Percentiles rank a stretch among this genome's conserved stretches.
Conservation (phyloP, 2,329 filamentous ascomycete species). For the Diaporthe ampelina region DNA sequence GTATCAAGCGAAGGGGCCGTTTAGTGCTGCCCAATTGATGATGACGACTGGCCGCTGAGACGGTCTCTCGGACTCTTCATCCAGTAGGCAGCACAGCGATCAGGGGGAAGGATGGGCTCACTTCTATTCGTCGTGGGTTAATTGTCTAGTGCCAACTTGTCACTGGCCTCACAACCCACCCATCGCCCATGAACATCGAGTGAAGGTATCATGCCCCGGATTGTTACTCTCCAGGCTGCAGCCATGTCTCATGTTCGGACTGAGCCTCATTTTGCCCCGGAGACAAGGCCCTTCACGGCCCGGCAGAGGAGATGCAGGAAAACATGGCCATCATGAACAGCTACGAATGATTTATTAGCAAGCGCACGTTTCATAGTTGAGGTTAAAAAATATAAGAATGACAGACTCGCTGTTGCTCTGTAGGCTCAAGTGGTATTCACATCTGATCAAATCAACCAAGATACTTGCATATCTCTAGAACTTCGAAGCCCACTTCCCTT, state of each 20-base stretch:
- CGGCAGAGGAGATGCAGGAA: neutral
- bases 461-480: neutral
- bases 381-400: neutral
- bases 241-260: constrained; percentile 5
- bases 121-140: neutral
- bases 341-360: neutral
- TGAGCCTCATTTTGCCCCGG: neutral
- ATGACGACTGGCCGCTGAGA: constrained; percentile 6
- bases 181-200: neutral
- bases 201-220: neutral
- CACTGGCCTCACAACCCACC: too few relatives aligned
- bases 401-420: neutral
- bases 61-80: neutral
- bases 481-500: neutral
- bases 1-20: neutral
- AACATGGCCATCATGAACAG: neutral
- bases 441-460: neutral
- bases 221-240: neutral
- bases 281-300: neutral
- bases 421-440: neutral
- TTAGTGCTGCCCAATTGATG: neutral
- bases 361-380: neutral
- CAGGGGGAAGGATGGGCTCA: constrained; percentile 5
- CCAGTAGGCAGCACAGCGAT: constrained; percentile 22
- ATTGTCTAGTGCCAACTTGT: neutral